Base-by-base conservation (phyloP, 768 basidiomycete genomes). In the Suillus subluteus region DNA sequence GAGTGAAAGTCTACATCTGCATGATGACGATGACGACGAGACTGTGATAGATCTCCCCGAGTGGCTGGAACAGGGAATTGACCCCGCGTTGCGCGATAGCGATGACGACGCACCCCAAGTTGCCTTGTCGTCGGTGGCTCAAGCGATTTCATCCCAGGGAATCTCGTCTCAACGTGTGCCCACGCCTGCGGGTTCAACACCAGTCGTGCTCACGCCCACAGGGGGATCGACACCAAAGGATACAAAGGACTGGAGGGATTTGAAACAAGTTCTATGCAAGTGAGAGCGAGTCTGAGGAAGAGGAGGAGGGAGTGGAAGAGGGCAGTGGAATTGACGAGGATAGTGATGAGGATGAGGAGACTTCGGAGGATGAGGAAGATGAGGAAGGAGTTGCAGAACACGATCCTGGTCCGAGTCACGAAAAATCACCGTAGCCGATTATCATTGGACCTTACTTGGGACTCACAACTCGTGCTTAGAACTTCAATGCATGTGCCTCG, bases 1-100 rank as follows among this genome's bases (percentile, higher is more conserved):
- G 2, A 87, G 83, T 73, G 78, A 81, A 13, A 68, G 26, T 43
- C 26, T 26, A 1, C 41, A 61, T 30, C 81, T 88, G 74, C 80
- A 78, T 6, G 79, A 82, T 54, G 87, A 89, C 65, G 26, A 61
- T 13, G 26, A 32, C 4, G 18, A 65, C 11, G 74, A 77, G 37
- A 80, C 75, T 40, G 62, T 81, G 66, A 30, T 43, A 30, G 41
- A 61, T 65, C 77, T 97, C 0, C 93, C 94, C 0, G 94, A 94
- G 71, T 98, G 96, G 96, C 82, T 92, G 6, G 94, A 96, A 75
- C 83, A 87, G 64, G 95, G 95, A 0, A 93, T 93, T 5, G 93
- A 95, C 69, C 79, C 92, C 1, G 82, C 85, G 0, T 78, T 98
- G 65, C 85, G 96, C 66, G 91, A 95, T 67, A 82, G 80, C 23